Evolutionary conservation across 768 basidiomycete genomes (phyloP).

Genomic region (Rhodotorula graminis): DNA sequence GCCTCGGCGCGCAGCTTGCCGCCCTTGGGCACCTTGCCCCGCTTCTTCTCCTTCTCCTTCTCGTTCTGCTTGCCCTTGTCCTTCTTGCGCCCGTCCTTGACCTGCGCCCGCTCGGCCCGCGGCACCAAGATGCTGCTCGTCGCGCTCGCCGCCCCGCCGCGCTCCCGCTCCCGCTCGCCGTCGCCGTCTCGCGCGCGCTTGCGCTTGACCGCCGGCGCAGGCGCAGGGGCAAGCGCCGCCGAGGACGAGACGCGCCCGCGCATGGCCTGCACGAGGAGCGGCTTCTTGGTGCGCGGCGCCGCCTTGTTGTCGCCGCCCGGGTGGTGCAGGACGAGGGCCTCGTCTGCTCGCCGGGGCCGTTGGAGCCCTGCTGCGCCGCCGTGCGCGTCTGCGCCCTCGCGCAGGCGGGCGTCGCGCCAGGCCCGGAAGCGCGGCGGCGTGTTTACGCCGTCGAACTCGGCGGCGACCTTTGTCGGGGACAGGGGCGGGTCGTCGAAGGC

Average conservation of each 20-base stretch:
- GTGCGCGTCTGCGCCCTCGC: not conserved
- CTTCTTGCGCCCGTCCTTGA: not conserved
- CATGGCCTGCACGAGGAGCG: not conserved
- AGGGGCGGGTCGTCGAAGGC: slow-evolving; percentile 6
- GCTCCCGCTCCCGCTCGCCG: not conserved
- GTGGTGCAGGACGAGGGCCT: slow-evolving; percentile 25
- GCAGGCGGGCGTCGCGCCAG: not conserved
- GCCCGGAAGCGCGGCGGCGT: not conserved
- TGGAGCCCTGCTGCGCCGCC: not conserved
- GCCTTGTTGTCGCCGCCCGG: not conserved
- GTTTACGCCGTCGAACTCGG: not conserved
- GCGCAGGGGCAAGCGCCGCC: not conserved
- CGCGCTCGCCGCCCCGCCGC: not conserved
- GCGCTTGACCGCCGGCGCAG: no score
- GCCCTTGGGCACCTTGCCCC: not conserved
- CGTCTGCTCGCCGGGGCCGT: slow-evolving; percentile 5
- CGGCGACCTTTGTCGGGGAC: not conserved
- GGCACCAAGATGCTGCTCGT: slow-evolving; percentile 3
- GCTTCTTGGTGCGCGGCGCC: slow-evolving; percentile 9
- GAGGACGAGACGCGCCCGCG: not conserved
- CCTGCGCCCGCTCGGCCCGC: not conserved
- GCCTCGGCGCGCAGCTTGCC: slow-evolving; percentile 7
- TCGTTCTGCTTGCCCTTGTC: not conserved
- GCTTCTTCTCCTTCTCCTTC: no score
- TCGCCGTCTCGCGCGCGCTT: not conserved